Base-by-base conservation (phyloP, 1,284 basidiomycete species). In the Fomitopsis pinicola region DNA sequence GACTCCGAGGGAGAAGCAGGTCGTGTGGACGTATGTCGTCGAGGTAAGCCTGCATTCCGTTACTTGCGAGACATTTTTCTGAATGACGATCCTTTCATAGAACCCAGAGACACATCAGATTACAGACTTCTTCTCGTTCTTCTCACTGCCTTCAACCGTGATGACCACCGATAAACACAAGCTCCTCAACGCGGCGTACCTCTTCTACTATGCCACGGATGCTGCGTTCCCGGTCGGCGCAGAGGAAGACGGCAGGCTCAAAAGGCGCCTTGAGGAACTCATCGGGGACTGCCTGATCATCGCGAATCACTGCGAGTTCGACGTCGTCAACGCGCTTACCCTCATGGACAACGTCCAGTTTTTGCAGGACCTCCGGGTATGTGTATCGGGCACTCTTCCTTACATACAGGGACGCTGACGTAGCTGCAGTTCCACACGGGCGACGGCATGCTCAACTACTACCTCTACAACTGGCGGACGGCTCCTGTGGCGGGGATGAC, bases 121-220 rank as follows among this genome's bases (percentile, higher is more conserved):
- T 69, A 98, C 96, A 2, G 97, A 99, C 76, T 90, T 97, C 71
- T 90, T 98, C 75, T 97, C 97, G 7, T 98, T 98, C 80, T 99
- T 98, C 77, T 93, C 92, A 8, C 85, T 99, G 22, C 97, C 97
- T 0, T 98, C 96, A 5, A 92, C 92, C 2, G 86, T 97, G 61
- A 91, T 97, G 67, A 82, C 84, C 58, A 84, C 82, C 64, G 64
- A 80, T 58, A 83, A 86, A 67, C 76, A 91, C 72, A 79, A 83
- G 36, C 72, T 85, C 22, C 82, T 97, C 45, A 87, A 97, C 66
- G 95, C 92, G 0, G 95, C 93, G 7, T 97, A 97, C 74, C 80
- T 97, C n/a, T 97, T 88, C 75, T 97, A 97, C 77, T 97, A 97
- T 68, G 93, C 87, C 22, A 87, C 87, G 7, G 85, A 87, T 59